These are phyloP conservation scores for Yarrowia galli DNA, from an alignment of 1,139 yeast genomes.

Conservation along the genomic window DNA sequence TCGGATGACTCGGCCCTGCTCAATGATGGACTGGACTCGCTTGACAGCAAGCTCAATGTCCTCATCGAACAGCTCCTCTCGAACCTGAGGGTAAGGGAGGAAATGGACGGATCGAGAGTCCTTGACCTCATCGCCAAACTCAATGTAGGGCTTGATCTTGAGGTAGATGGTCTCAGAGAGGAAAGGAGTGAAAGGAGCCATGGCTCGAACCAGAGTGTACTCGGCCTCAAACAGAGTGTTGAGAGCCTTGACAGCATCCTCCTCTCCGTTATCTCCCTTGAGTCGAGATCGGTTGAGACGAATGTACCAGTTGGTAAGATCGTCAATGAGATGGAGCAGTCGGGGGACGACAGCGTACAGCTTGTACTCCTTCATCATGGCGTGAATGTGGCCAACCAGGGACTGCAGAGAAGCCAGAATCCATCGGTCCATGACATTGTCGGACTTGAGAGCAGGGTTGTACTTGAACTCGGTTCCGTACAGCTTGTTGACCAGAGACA, in stretches of 20 bases:
- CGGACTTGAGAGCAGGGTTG: conserved; percentile 66
- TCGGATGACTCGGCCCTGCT: conserved; percentile 93
- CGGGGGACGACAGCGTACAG: conserved; percentile 96
- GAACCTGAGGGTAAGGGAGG: conserved; percentile 86
- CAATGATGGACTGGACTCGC: conserved; percentile 97
- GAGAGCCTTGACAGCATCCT: conserved; percentile 84
- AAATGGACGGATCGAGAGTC: conserved; percentile 91
- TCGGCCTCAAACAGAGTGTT: conserved; percentile 91
- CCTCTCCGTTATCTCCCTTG: conserved; percentile 88
- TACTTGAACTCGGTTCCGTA: conserved; percentile 74
- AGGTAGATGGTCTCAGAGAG: conserved; percentile 89
- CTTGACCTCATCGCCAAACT: conserved; percentile 53
- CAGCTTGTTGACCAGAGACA: conserved; percentile 80
- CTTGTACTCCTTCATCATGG: conserved; percentile 88
- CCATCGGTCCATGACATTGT: conserved; percentile 98
- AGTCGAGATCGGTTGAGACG: conserved; percentile 97
- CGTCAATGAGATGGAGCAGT: conserved; percentile 85
- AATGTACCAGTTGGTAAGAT: conserved; percentile 98
- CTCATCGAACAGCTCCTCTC: conserved; percentile 80
- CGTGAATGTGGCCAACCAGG: conserved; percentile 80
- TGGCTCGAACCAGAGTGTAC: conserved; percentile 86
- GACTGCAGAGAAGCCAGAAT: conserved; percentile 93
- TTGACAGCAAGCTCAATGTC: conserved; percentile 74
- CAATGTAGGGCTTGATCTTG: conserved; percentile 69
- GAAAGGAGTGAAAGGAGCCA: conserved; percentile 99